Conservation (phyloP, 768 basidiomycete species). For the Boletus subparvulus region DNA sequence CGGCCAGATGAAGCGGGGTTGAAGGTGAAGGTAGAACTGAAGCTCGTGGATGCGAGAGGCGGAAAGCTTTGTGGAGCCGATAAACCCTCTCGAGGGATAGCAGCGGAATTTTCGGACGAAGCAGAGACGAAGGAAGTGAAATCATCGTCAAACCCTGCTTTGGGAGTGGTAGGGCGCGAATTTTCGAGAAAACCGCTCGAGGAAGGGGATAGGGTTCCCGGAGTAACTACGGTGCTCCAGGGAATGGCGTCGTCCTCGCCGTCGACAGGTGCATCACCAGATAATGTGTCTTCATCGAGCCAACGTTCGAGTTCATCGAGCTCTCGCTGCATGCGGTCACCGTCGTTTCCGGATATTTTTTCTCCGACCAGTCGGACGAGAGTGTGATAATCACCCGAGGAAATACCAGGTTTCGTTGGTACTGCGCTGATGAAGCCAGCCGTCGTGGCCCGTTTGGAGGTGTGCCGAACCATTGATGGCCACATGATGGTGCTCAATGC, state of each 20-base stretch:
- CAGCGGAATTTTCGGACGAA: conserved; percentile 26
- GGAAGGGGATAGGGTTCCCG: conserved; percentile 29
- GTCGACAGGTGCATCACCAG: no score
- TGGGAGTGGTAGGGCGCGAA: conserved; percentile 35
- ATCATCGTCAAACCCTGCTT: conserved; percentile 70
- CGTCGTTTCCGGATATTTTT: conserved; percentile 25
- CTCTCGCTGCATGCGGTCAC: conserved; percentile 45
- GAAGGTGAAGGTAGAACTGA: conserved; percentile 32
- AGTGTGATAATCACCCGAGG: conserved; percentile 22
- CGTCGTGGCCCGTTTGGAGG: background rate
- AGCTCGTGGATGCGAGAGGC: conserved; percentile 17
- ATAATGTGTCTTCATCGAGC: conserved; percentile 48
- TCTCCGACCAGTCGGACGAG: conserved; percentile 22
- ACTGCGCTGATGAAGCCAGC: background rate
- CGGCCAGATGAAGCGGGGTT: conserved; percentile 19
- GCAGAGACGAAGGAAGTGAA: conserved; percentile 76
- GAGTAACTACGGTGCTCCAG: conserved; percentile 40
- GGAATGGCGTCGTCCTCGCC: conserved; percentile 37
- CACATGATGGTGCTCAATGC: conserved; percentile 87
- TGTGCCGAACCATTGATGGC: conserved; percentile 61
- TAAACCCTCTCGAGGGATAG: background rate
- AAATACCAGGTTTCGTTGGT: background rate
- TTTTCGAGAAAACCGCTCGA: conserved; percentile 19
- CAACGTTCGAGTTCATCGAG: conserved; percentile 61
- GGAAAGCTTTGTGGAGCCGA: conserved; percentile 1